Percentiles rank a stretch among this genome's conserved stretches.
phyloP scores from a whole-genome alignment of 2,329 filamentous ascomycete genomes.

The Aspergillus pseudotamarii region DNA sequence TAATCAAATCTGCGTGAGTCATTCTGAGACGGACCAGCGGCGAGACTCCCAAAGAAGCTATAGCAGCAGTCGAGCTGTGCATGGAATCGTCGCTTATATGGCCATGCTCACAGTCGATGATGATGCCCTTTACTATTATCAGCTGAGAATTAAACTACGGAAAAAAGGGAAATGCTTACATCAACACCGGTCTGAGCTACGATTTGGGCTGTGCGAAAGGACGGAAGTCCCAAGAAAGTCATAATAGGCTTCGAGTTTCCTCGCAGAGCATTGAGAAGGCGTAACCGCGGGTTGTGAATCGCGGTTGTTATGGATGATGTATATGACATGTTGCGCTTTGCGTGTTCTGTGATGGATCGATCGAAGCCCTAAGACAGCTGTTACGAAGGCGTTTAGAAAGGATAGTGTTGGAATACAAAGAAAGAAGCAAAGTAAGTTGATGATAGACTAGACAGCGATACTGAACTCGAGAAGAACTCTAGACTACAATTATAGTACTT shows the following conservation, averaged over 20 bases:
- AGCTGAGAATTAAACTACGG: not conserved
- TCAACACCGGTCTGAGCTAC: slow-evolving; percentile 25
- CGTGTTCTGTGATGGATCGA: not conserved
- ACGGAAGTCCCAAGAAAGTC: slow-evolving; percentile 25
- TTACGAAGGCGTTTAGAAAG: not conserved
- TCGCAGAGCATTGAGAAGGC: slow-evolving; percentile 21
- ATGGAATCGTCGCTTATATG: slow-evolving; percentile 32
- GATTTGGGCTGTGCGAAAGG: slow-evolving; percentile 24
- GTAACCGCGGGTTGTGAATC: slow-evolving; percentile 17
- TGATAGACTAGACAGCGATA: not conserved
- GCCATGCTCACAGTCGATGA: slow-evolving; percentile 31
- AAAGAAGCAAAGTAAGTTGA: not conserved
- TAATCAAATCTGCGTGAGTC: slow-evolving; percentile 26
- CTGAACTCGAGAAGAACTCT: not conserved
- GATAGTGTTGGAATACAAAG: not conserved
- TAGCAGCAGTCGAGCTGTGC: slow-evolving; percentile 30
- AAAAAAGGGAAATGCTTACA: slow-evolving; percentile 6
- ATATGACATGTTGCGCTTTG: not conserved
- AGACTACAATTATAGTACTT: not conserved
- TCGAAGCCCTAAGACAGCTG: not conserved
- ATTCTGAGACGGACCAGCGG: slow-evolving; percentile 27
- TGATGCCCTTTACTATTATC: slow-evolving; percentile 17
- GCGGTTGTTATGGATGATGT: slow-evolving; percentile 7
- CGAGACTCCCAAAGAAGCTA: slow-evolving; percentile 27
- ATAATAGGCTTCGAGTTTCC: slow-evolving; percentile 20